These are phyloP conservation scores for Fagopyrum homotropicum DNA, from an alignment of 148 eudicot genomes.

Conservation along the genomic window DNA sequence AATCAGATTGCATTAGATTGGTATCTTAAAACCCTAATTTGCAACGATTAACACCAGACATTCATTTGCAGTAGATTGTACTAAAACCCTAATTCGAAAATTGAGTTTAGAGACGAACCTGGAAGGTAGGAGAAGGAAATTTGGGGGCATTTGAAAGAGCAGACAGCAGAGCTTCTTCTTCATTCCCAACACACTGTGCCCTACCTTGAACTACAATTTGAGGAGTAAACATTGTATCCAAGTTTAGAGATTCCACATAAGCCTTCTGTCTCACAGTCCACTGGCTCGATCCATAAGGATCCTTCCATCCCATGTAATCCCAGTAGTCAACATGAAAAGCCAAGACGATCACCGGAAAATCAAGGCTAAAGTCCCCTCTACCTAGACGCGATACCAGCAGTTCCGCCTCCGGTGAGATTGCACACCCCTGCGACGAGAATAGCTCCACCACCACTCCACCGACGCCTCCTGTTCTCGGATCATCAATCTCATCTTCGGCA, in stretches of 20 bases:
- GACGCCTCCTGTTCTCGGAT: slow-evolving; percentile 16
- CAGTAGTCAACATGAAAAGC: slow-evolving; percentile 83
- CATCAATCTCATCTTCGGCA: slow-evolving; percentile 26
- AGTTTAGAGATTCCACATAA: slow-evolving; percentile 54
- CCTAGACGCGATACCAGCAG: slow-evolving; percentile 72
- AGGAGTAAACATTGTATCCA: slow-evolving; percentile 82
- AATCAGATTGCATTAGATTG: background rate
- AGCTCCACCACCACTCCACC: slow-evolving; percentile 60
- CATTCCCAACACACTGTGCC: slow-evolving; percentile 61
- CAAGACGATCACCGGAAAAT: slow-evolving; percentile 45
- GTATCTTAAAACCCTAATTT: too few relatives aligned
- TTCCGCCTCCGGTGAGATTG: slow-evolving; percentile 76
- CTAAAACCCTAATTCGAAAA: background rate
- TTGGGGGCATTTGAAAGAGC: slow-evolving; percentile 41
- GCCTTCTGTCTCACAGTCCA: slow-evolving; percentile 91
- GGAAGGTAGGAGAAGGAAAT: slow-evolving; percentile 53
- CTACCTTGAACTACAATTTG: slow-evolving; percentile 69
- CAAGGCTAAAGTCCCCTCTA: slow-evolving; percentile 64
- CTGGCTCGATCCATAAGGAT: slow-evolving; percentile 60
- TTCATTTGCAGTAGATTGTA: background rate
- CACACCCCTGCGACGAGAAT: slow-evolving; percentile 87
- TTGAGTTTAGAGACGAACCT: slow-evolving; percentile 30
- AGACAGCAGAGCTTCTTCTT: slow-evolving; percentile 47
- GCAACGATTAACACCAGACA: background rate
- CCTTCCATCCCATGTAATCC: slow-evolving; percentile 92